Evolutionary conservation across 2,329 filamentous ascomycete genomes (phyloP).

Genomic region (Zarea fungicola): DNA sequence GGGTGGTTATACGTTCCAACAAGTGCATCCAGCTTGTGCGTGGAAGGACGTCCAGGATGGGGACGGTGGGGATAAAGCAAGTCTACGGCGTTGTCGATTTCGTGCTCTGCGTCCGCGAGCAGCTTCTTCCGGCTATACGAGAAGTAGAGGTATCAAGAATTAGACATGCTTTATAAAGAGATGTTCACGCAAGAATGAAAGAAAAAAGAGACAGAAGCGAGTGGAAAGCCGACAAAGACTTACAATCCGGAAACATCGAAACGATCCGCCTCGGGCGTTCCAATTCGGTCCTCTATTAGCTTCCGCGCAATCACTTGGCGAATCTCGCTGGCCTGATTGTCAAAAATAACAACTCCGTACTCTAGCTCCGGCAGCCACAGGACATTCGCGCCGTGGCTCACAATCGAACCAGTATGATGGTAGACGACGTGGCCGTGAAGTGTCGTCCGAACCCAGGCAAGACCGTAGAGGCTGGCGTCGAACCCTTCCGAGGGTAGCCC

Average conservation of each 20-base stretch:
- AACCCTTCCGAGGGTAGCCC: constrained; percentile 4
- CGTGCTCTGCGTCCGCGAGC: constrained; percentile 1
- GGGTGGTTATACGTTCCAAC: constrained; percentile 40
- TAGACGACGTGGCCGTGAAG: constrained; percentile 25
- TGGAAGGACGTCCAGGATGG: constrained; percentile 28
- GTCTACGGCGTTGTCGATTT: constrained; percentile 28
- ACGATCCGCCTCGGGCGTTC: constrained; percentile 18
- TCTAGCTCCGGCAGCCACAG: constrained; percentile 28
- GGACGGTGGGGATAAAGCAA: constrained; percentile 34
- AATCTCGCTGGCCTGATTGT: constrained; percentile 38
- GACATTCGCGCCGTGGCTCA: constrained; percentile 23
- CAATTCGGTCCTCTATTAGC: constrained; percentile 28
- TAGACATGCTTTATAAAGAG: not conserved
- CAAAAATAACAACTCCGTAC: constrained; percentile 28
- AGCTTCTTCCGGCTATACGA: not conserved
- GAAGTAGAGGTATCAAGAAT: too few relatives aligned
- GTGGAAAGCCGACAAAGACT: constrained; percentile 10
- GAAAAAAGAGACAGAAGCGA: not conserved
- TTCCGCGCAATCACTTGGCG: constrained; percentile 21
- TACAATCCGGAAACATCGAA: constrained; percentile 18
- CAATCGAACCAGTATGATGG: constrained; percentile 25
- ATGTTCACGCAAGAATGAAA: not conserved
- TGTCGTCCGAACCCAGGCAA: constrained; percentile 26
- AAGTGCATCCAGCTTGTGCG: constrained; percentile 28
- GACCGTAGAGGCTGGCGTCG: constrained; percentile 18